These are phyloP conservation scores for Asterochloris erici DNA, from an alignment of 139 green algal genomes.

Conservation along the genomic window DNA sequence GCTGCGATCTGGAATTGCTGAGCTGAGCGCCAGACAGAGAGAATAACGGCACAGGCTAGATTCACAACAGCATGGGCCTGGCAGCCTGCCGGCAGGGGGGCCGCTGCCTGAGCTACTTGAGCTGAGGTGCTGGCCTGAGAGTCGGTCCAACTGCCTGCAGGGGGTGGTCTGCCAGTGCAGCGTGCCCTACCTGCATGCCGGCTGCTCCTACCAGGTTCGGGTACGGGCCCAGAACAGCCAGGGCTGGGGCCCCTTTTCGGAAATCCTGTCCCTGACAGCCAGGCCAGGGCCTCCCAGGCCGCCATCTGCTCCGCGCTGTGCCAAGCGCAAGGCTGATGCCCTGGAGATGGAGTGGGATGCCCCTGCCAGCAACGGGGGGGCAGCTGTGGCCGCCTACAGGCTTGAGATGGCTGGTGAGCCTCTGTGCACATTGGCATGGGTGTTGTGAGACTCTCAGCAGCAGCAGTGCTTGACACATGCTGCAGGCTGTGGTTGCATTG, in stretches of 20 bases:
- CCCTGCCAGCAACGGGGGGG: conserved; percentile 58
- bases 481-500: no score
- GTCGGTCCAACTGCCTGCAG: conserved; percentile 13
- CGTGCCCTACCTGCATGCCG: conserved; percentile 51
- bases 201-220: conserved; percentile 62
- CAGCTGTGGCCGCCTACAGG: conserved; percentile 41
- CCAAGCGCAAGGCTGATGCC: conserved; percentile 25
- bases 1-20: no score
- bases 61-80: no score
- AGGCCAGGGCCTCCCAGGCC: conserved; percentile 31
- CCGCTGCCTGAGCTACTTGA: no score
- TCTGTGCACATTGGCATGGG: not conserved
- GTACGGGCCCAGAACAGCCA: conserved; percentile 43
- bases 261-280: conserved; percentile 40
- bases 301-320: conserved; percentile 27
- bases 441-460: no score
- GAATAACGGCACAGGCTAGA: no score
- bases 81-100: no score
- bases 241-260: conserved; percentile 39
- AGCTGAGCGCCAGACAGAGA: no score
- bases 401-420: conserved; percentile 41
- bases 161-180: conserved; percentile 49
- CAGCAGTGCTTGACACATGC: no score
- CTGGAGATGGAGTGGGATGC: conserved; percentile 46
- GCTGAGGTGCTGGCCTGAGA: no score